Evolutionary conservation across 2,329 filamentous ascomycete species (phyloP), one percentile per base, ranked within the genome.

Genomic region (Colletotrichum cuscutae): DNA sequence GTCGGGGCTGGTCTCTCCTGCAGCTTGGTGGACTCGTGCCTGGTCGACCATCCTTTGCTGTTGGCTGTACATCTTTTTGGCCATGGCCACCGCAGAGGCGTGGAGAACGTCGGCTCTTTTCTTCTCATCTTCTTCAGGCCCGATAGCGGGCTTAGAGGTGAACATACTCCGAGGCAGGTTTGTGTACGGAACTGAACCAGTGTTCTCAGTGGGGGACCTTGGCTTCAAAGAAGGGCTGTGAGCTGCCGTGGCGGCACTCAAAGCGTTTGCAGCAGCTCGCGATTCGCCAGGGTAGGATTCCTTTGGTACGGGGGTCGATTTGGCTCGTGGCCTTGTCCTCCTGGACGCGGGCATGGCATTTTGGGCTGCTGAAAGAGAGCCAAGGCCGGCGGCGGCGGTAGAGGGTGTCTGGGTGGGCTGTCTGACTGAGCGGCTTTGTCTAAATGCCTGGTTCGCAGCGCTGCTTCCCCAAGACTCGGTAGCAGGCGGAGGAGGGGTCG

Each of bases 41-140:
- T 87, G 84, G 7, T 91, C 88, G 1, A 89, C 85, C 73, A 87
- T 88, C 73, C 88, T 89, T 74, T 94, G 90, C 76, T 95, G 92
- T 42, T 90, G 86, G 12, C 86, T 89, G 79, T 95, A 98, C 91
- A 98, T 96, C 76, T 93, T 90, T 82, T 92, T 93, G 7, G 95
- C 95, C 95, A 98, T 97, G 12, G 93, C 94, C 3, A 98, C 86
- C 2, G 95, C 95, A 24, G 95, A 96, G 35, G 95, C 94, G 75
- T 92, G 93, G 3, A 97, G 85, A 5, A 91, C 90, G 76, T 95
- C 93, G 57, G 92, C 89, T 71, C 89, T 90, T 74, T 89, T 91
- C 80, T 91, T 89, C 78, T 98, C 95, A 53, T 97, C 92, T 0
- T 91, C 84, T 78, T 97, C 94, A 2, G 89, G 84, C 30, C 90